Conservation (phyloP, 768 basidiomycete genomes). For the Dioszegia crocea region DNA sequence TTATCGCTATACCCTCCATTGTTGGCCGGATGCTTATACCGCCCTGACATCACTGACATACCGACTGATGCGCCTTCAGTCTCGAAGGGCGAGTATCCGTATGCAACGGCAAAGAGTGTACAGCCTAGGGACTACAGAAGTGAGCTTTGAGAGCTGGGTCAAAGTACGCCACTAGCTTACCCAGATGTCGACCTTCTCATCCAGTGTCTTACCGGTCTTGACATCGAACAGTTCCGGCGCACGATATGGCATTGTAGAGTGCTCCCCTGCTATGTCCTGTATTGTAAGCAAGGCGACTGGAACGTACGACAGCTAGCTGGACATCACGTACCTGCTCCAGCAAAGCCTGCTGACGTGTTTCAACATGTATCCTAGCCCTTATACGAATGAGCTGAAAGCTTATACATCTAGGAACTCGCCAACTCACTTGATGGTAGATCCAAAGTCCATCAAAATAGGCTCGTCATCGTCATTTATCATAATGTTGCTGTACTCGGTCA, state of each 20-base stretch:
- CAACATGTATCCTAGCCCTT: constrained; percentile 69
- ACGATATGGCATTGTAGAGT: constrained; percentile 97
- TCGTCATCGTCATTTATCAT: constrained; percentile 90
- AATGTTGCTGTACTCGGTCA: constrained; percentile 63
- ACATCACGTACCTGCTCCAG: constrained; percentile 66
- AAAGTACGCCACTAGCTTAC: too few species aligned
- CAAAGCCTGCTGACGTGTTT: constrained; percentile 79
- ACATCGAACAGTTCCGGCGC: constrained; percentile 98
- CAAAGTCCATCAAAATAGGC: constrained; percentile 98
- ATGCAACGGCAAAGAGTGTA: constrained; percentile 88
- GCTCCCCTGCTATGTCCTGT: constrained; percentile 91
- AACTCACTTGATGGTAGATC: constrained; percentile 66
- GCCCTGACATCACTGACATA: constrained; percentile 92
- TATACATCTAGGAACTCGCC: background rate
- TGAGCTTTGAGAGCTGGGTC: too few species aligned
- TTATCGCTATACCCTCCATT: constrained; percentile 52
- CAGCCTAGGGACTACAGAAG: constrained; percentile 78
- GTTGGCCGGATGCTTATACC: constrained; percentile 81
- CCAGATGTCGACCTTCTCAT: constrained; percentile 97
- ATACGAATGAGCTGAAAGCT: constrained; percentile 1
- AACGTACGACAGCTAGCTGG: background rate
- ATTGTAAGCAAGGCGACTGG: background rate
- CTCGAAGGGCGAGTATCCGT: constrained; percentile 95
- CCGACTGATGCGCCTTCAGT: constrained; percentile 95
- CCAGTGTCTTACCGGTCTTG: constrained; percentile 76